Evolutionary conservation across 352 stramenopile genomes (phyloP), one percentile per base, ranked within the genome.

Genomic region (Phytophthora kernoviae): DNA sequence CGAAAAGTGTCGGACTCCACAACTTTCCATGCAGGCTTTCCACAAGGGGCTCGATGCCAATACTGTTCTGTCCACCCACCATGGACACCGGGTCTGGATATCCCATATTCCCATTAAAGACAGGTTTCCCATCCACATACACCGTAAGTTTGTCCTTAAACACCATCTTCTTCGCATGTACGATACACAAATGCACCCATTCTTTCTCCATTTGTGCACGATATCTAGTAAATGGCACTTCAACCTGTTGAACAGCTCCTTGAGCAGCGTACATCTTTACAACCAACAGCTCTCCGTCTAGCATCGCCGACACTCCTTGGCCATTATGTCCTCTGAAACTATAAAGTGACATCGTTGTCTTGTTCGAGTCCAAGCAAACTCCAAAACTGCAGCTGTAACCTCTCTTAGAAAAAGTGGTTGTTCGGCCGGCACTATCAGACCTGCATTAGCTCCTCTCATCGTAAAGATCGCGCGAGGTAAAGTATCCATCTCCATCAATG

Each of bases 111-210:
- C 83, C 87, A 24, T 66, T 85, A 54, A 87, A 89, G 9, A 84
- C 53, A n/a, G 36, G 43, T 11, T 67, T 70, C 1, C 83, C 84
- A 43, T 96, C 70, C n/a, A 87, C 61, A 54, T 73, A 94, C 24
- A 96, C 74, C 0, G 66, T 74, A 9, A 94, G 32, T 58, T 96
- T 96, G 67, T 94, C 87, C 57, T 92, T 94, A 66, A 94, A 96
- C 10, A 96, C 80, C 80, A 96, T 93, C 48, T 93, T 96, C 62
- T 93, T 94, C 1, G 81, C 71, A 56, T 96, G 87, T 0, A 93
- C 83, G 43, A 96, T 68, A 49, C 79, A 91, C 30, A 96, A 40
- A 44, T 93, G 84, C 1, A 87, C 72, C 87, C 84, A 96, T 11
- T 61, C 43, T 20, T 42, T 54, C 51, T 88, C 58, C 75, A 93